phyloP scores from a whole-genome alignment of 129 eudicot species.

The Flaveria bidentis region DNA sequence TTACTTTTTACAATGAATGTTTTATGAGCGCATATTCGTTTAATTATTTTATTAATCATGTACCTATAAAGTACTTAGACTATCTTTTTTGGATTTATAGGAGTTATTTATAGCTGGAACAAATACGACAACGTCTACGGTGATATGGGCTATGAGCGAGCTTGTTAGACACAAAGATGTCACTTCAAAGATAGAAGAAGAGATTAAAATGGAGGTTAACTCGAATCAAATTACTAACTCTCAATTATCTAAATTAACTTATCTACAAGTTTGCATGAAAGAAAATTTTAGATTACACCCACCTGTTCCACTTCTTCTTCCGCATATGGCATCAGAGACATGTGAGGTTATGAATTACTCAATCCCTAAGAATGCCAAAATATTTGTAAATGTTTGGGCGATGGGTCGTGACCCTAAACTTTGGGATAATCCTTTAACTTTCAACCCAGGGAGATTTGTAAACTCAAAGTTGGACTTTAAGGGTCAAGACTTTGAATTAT shows the following conservation, averaged over 20 bases:
- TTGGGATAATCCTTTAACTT: neutral
- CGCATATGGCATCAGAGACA: neutral
- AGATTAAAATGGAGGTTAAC: neutral
- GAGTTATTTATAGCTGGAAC: neutral
- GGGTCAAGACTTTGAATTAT: neutral
- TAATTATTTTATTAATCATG: no score
- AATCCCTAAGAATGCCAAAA: neutral
- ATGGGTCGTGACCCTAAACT: neutral
- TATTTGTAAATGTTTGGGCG: neutral
- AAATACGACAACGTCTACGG: neutral
- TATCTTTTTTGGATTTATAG: no score
- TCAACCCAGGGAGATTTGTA: neutral
- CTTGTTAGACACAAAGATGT: neutral
- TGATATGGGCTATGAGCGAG: neutral
- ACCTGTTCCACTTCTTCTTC: slow-evolving; percentile 1
- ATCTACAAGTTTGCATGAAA: neutral
- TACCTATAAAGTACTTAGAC: no score
- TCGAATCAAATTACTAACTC: neutral
- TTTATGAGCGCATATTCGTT: no score
- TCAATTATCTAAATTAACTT: neutral
- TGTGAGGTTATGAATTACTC: slow-evolving; percentile 17
- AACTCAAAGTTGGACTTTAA: neutral
- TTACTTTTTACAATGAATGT: no score
- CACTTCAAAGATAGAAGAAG: neutral
- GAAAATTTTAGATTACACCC: slow-evolving; percentile 3